Base-by-base conservation (phyloP, 1,139 yeast genomes). In the Magnusiomyces sp. region DNA sequence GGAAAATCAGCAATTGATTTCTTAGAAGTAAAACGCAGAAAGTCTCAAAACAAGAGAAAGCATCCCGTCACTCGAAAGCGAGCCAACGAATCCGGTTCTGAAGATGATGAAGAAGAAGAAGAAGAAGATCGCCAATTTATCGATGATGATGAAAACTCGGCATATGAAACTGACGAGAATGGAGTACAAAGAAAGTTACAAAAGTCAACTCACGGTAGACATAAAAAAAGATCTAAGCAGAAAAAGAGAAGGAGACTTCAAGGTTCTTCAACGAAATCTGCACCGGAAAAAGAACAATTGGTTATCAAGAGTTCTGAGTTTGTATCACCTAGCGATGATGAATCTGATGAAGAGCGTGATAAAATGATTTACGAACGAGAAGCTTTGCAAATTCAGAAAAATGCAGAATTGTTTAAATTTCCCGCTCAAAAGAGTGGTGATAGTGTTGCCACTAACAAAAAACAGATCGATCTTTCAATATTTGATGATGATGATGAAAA, bases 301-400 rank as follows among this genome's bases (percentile, higher is more conserved):
- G 56, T 3, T 54, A 56, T 29, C 58, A 58, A 46, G 60, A 56
- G 41, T 27, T 14, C 49, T 37, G 82, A 78, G 54, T 79, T 68
- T 57, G 76, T 84, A 43, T 71, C 71, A 51, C 81, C 76, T 48
- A 80, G 86, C 0, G 90, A 83, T 60, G 88, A 83, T 58, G 83
- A 78, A 23, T 74, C 80, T 2, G 88, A 82, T 56, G 79, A 72
- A 16, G 89, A 81, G 50, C 60, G 71, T 48, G 80, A 76, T 52
- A 61, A 59, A 1, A 71, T 60, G 27, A 83, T 84, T 61, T 84
- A 77, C 60, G 80, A 67, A 43, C 71, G 79, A 53, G 94, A 84
- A 60, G 73, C 72, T 52, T 66, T 69, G 53, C 68, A 83, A 51
- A 23, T 23, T 74, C 87, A 52, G 68, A 63, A 31, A 50, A 69